phyloP scores from a whole-genome alignment of 2,329 filamentous ascomycete genomes.

The Arthrobotrys iridis region DNA sequence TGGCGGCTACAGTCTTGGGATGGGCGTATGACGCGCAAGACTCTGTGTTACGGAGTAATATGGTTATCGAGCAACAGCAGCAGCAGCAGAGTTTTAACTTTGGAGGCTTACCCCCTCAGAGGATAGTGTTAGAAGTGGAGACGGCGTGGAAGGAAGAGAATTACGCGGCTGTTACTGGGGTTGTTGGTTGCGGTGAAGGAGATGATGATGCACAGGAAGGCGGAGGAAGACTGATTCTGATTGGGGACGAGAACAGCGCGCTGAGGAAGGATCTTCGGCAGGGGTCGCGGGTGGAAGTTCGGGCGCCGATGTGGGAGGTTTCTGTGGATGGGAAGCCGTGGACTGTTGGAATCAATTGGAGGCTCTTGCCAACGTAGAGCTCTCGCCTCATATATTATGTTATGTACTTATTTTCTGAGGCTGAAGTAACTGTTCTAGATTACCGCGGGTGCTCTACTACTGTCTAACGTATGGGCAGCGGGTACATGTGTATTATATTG shows the following conservation, averaged over 20 bases:
- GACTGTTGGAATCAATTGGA: slow-evolving; percentile 50
- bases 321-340: slow-evolving; percentile 8
- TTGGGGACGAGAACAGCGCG: slow-evolving; percentile 46
- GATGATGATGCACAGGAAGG: not conserved
- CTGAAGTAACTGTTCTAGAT: no score
- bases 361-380: not conserved
- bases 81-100: slow-evolving; percentile 5
- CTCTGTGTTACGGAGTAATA: slow-evolving; percentile 39
- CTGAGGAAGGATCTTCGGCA: slow-evolving; percentile 26
- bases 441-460: no score
- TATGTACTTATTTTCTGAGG: no score
- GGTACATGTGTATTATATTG: no score
- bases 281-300: slow-evolving; percentile 42
- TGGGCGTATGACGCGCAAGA: slow-evolving; percentile 54
- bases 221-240: slow-evolving; percentile 24
- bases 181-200: slow-evolving; percentile 7
- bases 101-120: no score
- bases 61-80: slow-evolving; percentile 33
- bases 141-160: slow-evolving; percentile 39
- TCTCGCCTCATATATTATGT: no score
- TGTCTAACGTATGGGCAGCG: no score
- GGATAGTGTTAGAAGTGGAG: slow-evolving; percentile 6
- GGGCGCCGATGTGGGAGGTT: slow-evolving; percentile 46
- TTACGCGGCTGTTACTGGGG: slow-evolving; percentile 47
- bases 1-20: slow-evolving; percentile 38